Evolutionary conservation across 2,329 filamentous ascomycete genomes (phyloP).

Genomic region (Ceratocystis destructans): DNA sequence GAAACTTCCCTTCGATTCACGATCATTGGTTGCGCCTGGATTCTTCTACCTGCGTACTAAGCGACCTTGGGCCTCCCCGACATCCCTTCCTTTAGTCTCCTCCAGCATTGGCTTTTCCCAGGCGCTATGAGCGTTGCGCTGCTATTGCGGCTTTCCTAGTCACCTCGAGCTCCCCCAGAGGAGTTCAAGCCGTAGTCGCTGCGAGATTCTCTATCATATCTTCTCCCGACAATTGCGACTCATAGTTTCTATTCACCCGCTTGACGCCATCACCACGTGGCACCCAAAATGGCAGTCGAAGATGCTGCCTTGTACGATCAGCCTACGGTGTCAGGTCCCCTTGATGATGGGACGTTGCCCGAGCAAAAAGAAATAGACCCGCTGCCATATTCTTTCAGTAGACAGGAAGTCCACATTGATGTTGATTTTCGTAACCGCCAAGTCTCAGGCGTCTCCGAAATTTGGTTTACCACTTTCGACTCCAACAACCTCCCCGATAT

Average conservation of each 20-base stretch:
- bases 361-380: conserved; percentile 28
- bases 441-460: conserved; percentile 65
- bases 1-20: background rate
- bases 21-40: background rate
- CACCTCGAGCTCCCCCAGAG: conserved; percentile 1
- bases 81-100: background rate
- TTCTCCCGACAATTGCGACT: background rate
- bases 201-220: background rate
- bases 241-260: background rate
- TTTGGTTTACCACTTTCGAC: conserved; percentile 56
- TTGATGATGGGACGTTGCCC: conserved; percentile 25
- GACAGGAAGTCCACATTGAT: conserved; percentile 81
- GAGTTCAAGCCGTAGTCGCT: conserved; percentile 8
- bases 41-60: background rate
- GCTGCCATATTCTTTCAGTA: conserved; percentile 45
- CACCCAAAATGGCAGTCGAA: conserved; percentile 1
- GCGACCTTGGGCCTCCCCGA: background rate
- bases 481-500: conserved; percentile 44
- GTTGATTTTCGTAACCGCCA: conserved; percentile 67
- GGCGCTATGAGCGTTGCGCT: conserved; percentile 17
- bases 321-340: conserved; percentile 11
- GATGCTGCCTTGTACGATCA: conserved; percentile 1
- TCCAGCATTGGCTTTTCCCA: background rate
- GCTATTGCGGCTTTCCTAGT: conserved; percentile 14
- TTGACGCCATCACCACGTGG: background rate